These are phyloP conservation scores for Ceratobasidium sp. DNA, from an alignment of 1,284 basidiomycete genomes.

Conservation along the genomic window DNA sequence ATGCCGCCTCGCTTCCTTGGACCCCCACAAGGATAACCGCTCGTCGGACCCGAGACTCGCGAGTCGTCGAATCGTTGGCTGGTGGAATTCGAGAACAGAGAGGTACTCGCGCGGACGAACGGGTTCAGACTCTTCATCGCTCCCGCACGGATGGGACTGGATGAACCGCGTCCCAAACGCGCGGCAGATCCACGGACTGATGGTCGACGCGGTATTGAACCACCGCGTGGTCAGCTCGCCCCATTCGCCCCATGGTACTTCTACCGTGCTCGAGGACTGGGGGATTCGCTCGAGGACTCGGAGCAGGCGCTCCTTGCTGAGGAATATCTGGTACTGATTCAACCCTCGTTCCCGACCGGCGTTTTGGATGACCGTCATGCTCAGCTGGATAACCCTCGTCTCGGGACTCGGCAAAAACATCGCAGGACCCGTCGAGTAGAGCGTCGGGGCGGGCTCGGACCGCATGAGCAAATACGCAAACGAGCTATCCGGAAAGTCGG, in stretches of 20 bases:
- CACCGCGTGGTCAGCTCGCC: conserved; percentile 24
- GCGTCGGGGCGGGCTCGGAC: conserved; percentile 12
- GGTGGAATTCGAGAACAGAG: conserved; percentile 28
- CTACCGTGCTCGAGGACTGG: too few species aligned
- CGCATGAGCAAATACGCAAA: conserved; percentile 3
- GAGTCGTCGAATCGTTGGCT: conserved; percentile 26
- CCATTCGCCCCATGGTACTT: conserved; percentile 23
- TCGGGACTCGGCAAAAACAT: conserved; percentile 10
- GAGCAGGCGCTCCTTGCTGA: conserved; percentile 9
- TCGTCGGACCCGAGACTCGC: conserved; percentile 4
- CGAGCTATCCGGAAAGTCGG: not conserved
- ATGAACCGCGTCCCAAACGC: conserved; percentile 26
- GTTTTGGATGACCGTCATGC: conserved; percentile 32
- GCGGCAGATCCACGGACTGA: conserved; percentile 31
- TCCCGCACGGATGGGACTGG: not conserved
- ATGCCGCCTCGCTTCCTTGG: conserved; percentile 9
- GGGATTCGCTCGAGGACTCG: not conserved
- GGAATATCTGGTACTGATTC: conserved; percentile 24
- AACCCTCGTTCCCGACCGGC: conserved; percentile 17
- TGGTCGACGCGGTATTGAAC: conserved; percentile 12
- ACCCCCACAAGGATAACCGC: conserved; percentile 13
- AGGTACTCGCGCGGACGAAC: conserved; percentile 5
- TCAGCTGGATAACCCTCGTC: conserved; percentile 4
- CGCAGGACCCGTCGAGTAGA: not conserved
- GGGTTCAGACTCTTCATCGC: conserved; percentile 1